A percentile compares a stretch with the other conserved stretches of the same genome.
phyloP scores from a whole-genome alignment of 495 filamentous ascomycete species.

The Trichoderma gamsii region DNA sequence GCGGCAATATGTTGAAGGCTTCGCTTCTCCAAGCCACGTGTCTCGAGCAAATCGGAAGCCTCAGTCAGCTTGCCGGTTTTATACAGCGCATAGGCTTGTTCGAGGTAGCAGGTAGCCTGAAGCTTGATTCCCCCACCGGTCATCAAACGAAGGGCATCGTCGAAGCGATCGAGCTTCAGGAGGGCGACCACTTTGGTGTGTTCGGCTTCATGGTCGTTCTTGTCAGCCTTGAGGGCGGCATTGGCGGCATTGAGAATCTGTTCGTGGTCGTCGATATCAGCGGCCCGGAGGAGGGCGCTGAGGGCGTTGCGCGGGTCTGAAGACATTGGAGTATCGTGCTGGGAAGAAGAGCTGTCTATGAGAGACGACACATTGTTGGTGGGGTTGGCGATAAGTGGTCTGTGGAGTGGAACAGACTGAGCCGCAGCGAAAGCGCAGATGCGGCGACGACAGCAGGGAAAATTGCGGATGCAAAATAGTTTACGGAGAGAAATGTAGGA shows the following conservation, averaged over 20 bases:
- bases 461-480: neutral
- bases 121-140: slow-evolving; percentile 63
- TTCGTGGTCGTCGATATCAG: slow-evolving; percentile 43
- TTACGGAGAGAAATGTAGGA: neutral
- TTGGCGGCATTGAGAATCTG: slow-evolving; percentile 52
- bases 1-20: slow-evolving; percentile 78
- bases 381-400: neutral
- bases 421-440: neutral
- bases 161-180: slow-evolving; percentile 87
- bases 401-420: neutral
- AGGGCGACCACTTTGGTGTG: slow-evolving; percentile 79
- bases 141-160: slow-evolving; percentile 75
- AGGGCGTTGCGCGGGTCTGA: slow-evolving; percentile 44
- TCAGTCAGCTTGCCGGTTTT: slow-evolving; percentile 70
- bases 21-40: slow-evolving; percentile 27
- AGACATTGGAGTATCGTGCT: slow-evolving; percentile 25
- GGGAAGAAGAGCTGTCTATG: neutral
- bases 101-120: slow-evolving; percentile 60
- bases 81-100: slow-evolving; percentile 89
- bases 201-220: slow-evolving; percentile 59
- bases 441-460: neutral
- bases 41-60: slow-evolving; percentile 56
- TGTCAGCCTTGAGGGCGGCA: slow-evolving; percentile 52
- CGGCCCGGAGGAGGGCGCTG: slow-evolving; percentile 42
- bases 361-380: slow-evolving; percentile 16